Evolutionary conservation across 1,284 basidiomycete species (phyloP).

Genomic region (Agroathelia rolfsii): DNA sequence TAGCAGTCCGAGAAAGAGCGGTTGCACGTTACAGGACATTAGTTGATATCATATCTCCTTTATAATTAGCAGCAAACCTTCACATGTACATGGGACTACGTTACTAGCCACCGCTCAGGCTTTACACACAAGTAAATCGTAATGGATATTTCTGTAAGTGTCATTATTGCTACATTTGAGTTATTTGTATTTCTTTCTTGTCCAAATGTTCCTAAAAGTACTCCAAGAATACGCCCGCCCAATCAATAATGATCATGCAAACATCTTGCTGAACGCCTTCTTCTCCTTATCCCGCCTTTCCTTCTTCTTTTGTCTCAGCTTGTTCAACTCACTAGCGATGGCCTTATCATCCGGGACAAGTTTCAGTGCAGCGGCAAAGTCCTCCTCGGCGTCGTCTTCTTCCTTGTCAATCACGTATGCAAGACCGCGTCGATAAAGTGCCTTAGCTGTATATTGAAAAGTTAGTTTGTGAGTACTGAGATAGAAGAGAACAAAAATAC

Average conservation of each 20-base stretch:
- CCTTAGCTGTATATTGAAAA: conserved; percentile 53
- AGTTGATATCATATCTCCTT: too few relatives aligned
- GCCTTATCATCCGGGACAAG: conserved; percentile 59
- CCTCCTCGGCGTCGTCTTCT: conserved; percentile 67
- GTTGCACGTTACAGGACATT: too few relatives aligned
- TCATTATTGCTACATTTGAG: too few relatives aligned
- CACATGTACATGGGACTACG: too few relatives aligned
- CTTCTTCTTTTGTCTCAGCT: conserved; percentile 55
- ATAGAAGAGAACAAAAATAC: not conserved
- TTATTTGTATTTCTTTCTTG: conserved; percentile 1
- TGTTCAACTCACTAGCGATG: conserved; percentile 61
- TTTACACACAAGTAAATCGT: too few relatives aligned
- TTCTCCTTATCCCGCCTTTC: conserved; percentile 67
- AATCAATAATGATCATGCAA: conserved; percentile 27
- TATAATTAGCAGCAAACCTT: too few relatives aligned
- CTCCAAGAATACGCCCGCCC: too few relatives aligned
- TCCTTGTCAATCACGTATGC: conserved; percentile 58
- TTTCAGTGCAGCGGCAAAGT: conserved; percentile 58
- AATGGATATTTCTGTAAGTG: too few relatives aligned
- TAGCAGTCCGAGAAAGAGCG: too few relatives aligned
- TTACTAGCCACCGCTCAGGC: too few relatives aligned
- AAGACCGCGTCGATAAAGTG: conserved; percentile 78
- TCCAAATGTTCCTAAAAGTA: too few relatives aligned
- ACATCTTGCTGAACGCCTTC: conserved; percentile 68
- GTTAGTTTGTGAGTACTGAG: too few relatives aligned